Base-by-base conservation (phyloP, 1,139 yeast genomes). In the Saccharomyces uvarum region DNA sequence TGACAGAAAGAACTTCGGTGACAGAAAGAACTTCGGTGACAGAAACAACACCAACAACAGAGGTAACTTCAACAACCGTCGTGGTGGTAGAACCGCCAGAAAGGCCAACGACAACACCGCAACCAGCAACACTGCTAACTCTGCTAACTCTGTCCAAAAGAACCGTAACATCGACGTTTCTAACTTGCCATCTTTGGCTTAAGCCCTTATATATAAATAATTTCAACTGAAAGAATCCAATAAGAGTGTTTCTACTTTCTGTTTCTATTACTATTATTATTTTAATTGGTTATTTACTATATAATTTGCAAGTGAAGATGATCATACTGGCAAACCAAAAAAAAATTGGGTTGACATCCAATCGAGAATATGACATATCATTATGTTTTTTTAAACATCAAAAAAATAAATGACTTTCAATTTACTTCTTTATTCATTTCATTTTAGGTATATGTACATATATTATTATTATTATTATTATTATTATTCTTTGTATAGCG, bases 161-260 rank as follows among this genome's bases (percentile, higher is more conserved):
- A 56, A 53, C 50, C 50, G 77, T 59, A 75, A 74, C 61, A 72
- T 75, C 65, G 76, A 77, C 73, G 84, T 81, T 71, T 75, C 76
- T 29, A 80, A 81, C 78, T 81, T 82, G 80, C 87, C 88, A 70
- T 77, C 86, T 68, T 65, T 68, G 63, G 69, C 70, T 59, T 68
- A 67, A 64, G 13, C 48, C 44, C 19, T 38, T 38, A 38, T 38
- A 38, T 38, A 38, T 38, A 19, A 38, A 38, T 38, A 38, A 38
- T 19, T 38, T 24, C 44, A 38, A 38, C 44, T 38, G 44, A 38
- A 38, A 38, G 44, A 19, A 38, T 38, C 44, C 44, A 38, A 38
- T 38, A 38, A 38, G 24, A 38, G 44, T 38, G 44, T 38, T 32
- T 38, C 44, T 38, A 38, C 24, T 38, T 38, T 38, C 44, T 38